Base-by-base conservation (phyloP, 805 yeast species). In the Grigorovia humatica region DNA sequence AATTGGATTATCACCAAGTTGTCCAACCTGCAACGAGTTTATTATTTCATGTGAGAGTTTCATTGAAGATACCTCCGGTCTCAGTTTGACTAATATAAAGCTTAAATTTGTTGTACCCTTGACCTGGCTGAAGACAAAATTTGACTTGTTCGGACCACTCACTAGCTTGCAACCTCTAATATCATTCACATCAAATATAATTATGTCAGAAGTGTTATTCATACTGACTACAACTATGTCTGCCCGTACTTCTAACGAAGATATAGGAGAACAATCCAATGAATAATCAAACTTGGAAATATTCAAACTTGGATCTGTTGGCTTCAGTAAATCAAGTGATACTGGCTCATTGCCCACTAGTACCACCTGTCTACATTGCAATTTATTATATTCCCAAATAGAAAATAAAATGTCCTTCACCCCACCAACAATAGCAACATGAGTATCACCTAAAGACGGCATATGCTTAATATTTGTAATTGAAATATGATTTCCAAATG, bases 341-440 rank as follows among this genome's bases (percentile, higher is more conserved):
- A 65, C 62, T 11, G 59, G 52, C 48, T 54, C 53, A 3, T 57
- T 60, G 15, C 58, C 55, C n/a, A 60, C 52, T 13, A 66, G 56
- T 46, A 72, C 70, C 0, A 74, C 70, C 51, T 71, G 74, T 27
- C 74, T 70, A 59, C 95, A 85, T 47, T 77, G 79, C 18, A 79
- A 70, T 23, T 75, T 73, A 9, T 87, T 81, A 12, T 86, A 73
- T 60, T 87, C 91, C 93, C 96, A 86, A 0, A 88, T 74, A 0
- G 85, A 75, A 4, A 84, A 73, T 52, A 82, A 82, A 0, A 80
- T 70, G 3, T 74, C 76, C 2, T 76, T 74, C 27, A 79, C 74
- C 0, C 93, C 95, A 0, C 95, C 95, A 12, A 78, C 72, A 48
- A 85, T 73, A n/a, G 79, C 74, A 11, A 81, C 70, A 15, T 49